These are phyloP conservation scores for Chaetomium globosum DNA, from an alignment of 2,329 filamentous ascomycete species.

Conservation along the genomic window DNA sequence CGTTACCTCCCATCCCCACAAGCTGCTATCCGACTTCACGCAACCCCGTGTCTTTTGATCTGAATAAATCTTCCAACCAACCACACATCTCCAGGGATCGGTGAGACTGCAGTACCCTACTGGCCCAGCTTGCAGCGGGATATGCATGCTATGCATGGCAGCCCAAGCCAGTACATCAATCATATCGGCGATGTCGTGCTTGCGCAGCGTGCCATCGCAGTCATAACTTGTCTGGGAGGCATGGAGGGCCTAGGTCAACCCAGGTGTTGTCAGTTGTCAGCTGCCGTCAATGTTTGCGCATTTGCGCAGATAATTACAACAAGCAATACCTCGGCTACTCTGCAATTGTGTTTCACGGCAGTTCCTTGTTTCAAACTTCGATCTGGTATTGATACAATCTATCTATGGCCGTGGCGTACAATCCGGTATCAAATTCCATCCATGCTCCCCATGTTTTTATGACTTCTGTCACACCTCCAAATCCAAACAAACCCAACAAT, in stretches of 20 bases:
- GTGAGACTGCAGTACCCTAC: neutral
- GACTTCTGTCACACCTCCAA: neutral
- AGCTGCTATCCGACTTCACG: too few species aligned
- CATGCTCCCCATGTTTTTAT: too few species aligned
- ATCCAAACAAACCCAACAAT: neutral
- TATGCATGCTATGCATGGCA: slow-evolving; percentile 5
- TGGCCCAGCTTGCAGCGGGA: slow-evolving; percentile 2
- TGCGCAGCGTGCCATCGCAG: slow-evolving; percentile 17
- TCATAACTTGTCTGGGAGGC: neutral
- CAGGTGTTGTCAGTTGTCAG: neutral
- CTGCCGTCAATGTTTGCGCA: slow-evolving; percentile 7
- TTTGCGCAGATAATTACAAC: slow-evolving; percentile 7
- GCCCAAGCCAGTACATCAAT: neutral
- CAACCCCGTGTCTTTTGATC: neutral
- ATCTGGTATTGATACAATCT: too few species aligned
- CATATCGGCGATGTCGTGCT: slow-evolving; percentile 16
- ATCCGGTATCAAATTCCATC: too few species aligned
- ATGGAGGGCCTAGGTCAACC: neutral
- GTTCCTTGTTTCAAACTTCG: neutral
- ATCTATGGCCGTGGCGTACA: too few species aligned
- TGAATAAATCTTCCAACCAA: neutral
- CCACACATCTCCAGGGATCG: neutral
- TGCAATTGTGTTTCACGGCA: neutral
- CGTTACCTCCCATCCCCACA: neutral
- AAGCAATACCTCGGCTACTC: neutral